Conservation (phyloP, 2,329 filamentous ascomycete genomes). For the Pseudovirgaria hyperparasitica region DNA sequence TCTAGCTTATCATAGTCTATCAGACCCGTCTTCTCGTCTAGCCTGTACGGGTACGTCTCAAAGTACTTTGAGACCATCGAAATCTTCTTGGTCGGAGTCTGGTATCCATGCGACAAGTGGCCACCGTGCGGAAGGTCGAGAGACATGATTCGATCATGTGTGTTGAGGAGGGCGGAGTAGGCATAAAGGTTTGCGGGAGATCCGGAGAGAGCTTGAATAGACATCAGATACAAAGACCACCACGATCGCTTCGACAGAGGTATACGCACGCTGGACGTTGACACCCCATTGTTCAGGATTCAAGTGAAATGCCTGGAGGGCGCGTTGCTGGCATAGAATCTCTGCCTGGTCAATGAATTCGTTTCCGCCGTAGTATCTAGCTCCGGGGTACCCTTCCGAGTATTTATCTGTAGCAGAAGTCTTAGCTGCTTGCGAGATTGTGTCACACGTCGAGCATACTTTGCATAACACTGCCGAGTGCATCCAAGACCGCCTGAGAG, state of each 20-base stretch:
- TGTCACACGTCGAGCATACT: slow-evolving; percentile 47
- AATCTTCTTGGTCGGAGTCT: slow-evolving; percentile 73
- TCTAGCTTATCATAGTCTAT: slow-evolving; percentile 94
- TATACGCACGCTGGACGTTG: slow-evolving; percentile 69
- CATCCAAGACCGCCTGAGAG: slow-evolving; percentile 94
- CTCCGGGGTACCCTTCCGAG: slow-evolving; percentile 95
- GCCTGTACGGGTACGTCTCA: slow-evolving; percentile 93
- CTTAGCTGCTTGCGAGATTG: slow-evolving; percentile 33
- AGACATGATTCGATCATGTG: slow-evolving; percentile 93
- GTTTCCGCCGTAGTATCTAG: slow-evolving; percentile 98
- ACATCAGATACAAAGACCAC: slow-evolving; percentile 8
- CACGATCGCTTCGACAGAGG: background rate
- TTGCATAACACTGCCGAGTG: slow-evolving; percentile 53
- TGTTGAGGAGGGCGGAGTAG: slow-evolving; percentile 84
- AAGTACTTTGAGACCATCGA: slow-evolving; percentile 98
- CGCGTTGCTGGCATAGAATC: slow-evolving; percentile 86
- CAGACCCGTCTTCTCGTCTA: slow-evolving; percentile 78
- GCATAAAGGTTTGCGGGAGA: slow-evolving; percentile 67
- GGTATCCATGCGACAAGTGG: slow-evolving; percentile 93
- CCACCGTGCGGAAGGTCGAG: slow-evolving; percentile 93
- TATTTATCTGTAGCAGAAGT: slow-evolving; percentile 63
- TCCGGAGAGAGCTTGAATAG: slow-evolving; percentile 56
- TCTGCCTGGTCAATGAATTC: slow-evolving; percentile 97
- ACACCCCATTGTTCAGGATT: slow-evolving; percentile 90
- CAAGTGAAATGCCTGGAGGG: slow-evolving; percentile 80